Conservation (phyloP, 2,329 filamentous ascomycete genomes). For the Aspergillus intermedius region DNA sequence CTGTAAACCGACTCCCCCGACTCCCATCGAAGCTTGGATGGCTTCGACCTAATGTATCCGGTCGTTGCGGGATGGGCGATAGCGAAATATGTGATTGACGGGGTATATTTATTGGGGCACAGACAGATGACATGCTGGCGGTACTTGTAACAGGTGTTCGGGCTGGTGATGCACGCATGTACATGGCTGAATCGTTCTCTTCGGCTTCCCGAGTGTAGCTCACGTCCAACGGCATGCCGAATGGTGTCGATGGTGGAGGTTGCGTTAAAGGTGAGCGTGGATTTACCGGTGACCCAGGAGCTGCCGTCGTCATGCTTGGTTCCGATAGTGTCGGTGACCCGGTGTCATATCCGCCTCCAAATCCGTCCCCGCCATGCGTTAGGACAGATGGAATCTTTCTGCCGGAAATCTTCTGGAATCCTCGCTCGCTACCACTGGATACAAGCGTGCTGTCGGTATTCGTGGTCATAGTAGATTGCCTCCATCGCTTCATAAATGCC, state of each 20-base stretch:
- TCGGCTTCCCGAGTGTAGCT: constrained; percentile 26
- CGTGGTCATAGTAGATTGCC: constrained; percentile 30
- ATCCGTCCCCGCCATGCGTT: constrained; percentile 42
- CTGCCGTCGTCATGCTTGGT: constrained; percentile 14
- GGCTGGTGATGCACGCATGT: constrained; percentile 39
- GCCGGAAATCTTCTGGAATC: constrained; percentile 46
- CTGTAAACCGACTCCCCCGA: constrained; percentile 40
- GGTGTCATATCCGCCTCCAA: constrained; percentile 31
- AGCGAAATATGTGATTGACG: constrained; percentile 16
- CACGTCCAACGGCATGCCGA: constrained; percentile 25
- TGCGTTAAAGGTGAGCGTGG: constrained; percentile 17
- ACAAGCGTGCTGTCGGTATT: constrained; percentile 29
- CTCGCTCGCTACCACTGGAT: constrained; percentile 36
- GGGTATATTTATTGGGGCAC: background rate
- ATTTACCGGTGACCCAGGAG: constrained; percentile 18
- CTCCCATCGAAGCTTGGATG: constrained; percentile 39
- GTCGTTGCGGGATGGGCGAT: constrained; percentile 20
- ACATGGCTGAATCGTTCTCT: constrained; percentile 23
- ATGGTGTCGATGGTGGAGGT: constrained; percentile 23
- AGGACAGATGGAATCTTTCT: constrained; percentile 43
- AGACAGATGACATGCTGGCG: constrained; percentile 12
- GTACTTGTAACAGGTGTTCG: constrained; percentile 37
- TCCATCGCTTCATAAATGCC: constrained; percentile 36
- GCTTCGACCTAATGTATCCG: constrained; percentile 39
- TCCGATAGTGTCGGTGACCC: constrained; percentile 26